Conservation (phyloP, 2,329 filamentous ascomycete genomes). For the Hymenoscyphus scutula region DNA sequence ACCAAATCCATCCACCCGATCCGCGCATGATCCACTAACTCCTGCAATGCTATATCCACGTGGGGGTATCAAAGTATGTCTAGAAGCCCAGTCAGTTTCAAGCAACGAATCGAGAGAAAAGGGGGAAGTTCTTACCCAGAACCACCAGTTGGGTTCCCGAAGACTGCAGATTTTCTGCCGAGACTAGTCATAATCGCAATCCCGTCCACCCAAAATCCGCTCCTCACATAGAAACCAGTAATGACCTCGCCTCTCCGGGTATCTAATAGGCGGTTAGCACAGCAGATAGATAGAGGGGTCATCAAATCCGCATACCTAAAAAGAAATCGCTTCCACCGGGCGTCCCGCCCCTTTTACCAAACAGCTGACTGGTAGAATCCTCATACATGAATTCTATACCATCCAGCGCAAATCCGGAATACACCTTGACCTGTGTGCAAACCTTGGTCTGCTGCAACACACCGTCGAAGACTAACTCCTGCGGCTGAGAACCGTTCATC, state of each 20-base stretch:
- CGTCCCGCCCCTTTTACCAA: slow-evolving; percentile 77
- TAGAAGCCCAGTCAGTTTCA: slow-evolving; percentile 42
- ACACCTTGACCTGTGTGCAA: slow-evolving; percentile 71
- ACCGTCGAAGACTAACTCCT: slow-evolving; percentile 74
- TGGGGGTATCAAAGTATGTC: slow-evolving; percentile 84
- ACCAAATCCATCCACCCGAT: slow-evolving; percentile 83
- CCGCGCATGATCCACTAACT: slow-evolving; percentile 74
- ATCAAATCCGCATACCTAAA: slow-evolving; percentile 55
- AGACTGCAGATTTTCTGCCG: slow-evolving; percentile 81
- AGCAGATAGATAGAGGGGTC: neutral
- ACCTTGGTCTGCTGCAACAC: slow-evolving; percentile 67
- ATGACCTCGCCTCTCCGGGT: slow-evolving; percentile 81
- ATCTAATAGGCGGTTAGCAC: slow-evolving; percentile 50
- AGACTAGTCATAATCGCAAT: slow-evolving; percentile 86
- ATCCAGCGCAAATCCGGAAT: slow-evolving; percentile 73
- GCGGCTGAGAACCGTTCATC: slow-evolving; percentile 65
- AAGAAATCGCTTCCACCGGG: slow-evolving; percentile 71
- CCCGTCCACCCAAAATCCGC: slow-evolving; percentile 81
- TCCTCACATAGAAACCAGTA: slow-evolving; percentile 79
- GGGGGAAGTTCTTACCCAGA: slow-evolving; percentile 64
- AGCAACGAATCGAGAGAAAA: neutral
- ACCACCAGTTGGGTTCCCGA: slow-evolving; percentile 77
- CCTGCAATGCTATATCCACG: slow-evolving; percentile 86
- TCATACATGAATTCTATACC: slow-evolving; percentile 94
- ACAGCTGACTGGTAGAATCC: slow-evolving; percentile 77